Evolutionary conservation across 768 basidiomycete species (phyloP), one percentile per base, ranked within the genome.

Genomic region (Sarcodon aspratus): DNA sequence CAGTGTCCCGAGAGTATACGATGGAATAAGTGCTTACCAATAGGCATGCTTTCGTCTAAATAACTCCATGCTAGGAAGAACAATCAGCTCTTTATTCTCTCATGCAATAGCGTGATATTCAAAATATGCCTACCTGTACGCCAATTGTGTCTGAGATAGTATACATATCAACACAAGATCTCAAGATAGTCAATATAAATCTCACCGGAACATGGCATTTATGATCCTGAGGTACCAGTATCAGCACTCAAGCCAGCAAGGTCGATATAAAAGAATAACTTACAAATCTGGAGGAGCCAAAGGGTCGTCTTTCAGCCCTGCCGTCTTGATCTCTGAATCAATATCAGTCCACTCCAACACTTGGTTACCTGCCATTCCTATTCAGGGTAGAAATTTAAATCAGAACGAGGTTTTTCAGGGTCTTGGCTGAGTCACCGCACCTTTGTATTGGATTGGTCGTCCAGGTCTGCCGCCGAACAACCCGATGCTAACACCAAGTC

Each of bases 321-420:
- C 66, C 2, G 78, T 78, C 66, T 79, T 78, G 52, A 80, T 73
- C 59, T 80, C 78, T 8, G 72, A 69, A 55, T 79, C 78, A 33
- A 82, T 61, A 55, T 79, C 78, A 9, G 59, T 54, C 78, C 78
- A 80, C 56, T 80, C 78, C 17, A 80, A 55, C 1, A 80, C 79
- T 58, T 80, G 78, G 55, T 79, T 78, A 1, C 78, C 78, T 3
- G 77, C 73, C 76, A 80, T 79, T n/a, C 63, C 63, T 58, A 36
- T 2, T 8, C 21, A 9, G 21, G 36, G 12, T n/a, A 9, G 35
- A 33, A n/a, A 31, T 49, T 2, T 4, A 44, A 33, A 33, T 46
- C 12, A 10, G 48, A 44, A 27, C 13, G 5, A 50, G 2, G 3
- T 46, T 27, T 27, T 5, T 27, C 21, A 27, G 21, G 21, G 21